Base-by-base conservation (phyloP, 2,329 filamentous ascomycete species). In the Claviceps monticola region DNA sequence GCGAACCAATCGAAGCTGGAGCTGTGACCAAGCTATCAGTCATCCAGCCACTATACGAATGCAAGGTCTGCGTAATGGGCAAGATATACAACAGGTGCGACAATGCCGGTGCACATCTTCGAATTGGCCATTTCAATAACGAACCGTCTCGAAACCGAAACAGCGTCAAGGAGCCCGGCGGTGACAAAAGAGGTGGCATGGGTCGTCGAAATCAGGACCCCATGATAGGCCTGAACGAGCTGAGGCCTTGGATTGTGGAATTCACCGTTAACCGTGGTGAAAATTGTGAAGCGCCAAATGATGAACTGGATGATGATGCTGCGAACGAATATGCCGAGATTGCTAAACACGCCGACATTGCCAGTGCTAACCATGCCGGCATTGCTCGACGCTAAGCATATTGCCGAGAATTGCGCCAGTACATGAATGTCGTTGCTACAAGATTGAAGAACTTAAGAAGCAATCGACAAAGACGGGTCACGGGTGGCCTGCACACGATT, bases 21-120 rank as follows among this genome's bases (percentile, higher is more conserved):
- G 61, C 72, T 2, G 56, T 59, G 17, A 64, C 67, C 54, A 57
- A 67, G 70, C 77, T 66, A 59, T 74, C 59, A 64, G 80, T 69
- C 66, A 75, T 76, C 69, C 77, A 68, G 50, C 83, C 89, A 42
- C 76, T 97, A 37, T 72, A 74, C 49, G 84, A 85, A 58, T 96
- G 90, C 78, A 95, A 95, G 67, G 79, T 86, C 47, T 97, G 91
- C 66, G 77, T 75, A 48, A 76, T 76, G 45, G 71, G 76, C 51
- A 96, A 95, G 72, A 77, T 79, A 53, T 97, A 97, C 60, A 86
- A 86, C 3, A 87, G 86, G 16, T 93, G 96, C 69, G 96, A 97
- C 70, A 97, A 97, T 61, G 91, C 90, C 0, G 89, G 89, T 0
- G 91, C 89, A 0, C 91, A 97, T 64, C 76, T 97, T 8, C 79